These are phyloP conservation scores for Inga laurina DNA, from an alignment of 306 rosid genomes.

Conservation along the genomic window DNA sequence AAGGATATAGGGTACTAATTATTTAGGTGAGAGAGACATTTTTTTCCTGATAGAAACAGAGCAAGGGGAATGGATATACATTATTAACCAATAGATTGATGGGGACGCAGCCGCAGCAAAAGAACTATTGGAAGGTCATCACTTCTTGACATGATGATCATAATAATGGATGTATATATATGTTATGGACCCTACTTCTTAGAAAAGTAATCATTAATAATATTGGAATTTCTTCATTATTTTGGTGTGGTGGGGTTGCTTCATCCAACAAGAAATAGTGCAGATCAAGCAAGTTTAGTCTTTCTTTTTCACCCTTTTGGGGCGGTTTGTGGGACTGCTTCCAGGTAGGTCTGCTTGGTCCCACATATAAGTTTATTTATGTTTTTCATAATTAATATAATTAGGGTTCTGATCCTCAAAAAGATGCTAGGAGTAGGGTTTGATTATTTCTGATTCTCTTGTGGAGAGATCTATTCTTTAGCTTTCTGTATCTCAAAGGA, in stretches of 20 bases:
- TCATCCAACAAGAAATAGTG: constrained; percentile 76
- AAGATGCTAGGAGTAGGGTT: background rate
- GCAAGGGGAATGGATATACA: constrained; percentile 7
- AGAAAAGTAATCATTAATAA: background rate
- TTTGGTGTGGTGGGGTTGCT: constrained; percentile 78
- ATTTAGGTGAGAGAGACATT: background rate
- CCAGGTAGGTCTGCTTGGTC: constrained; percentile 52
- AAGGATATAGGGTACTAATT: background rate
- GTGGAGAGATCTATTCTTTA: too few relatives aligned
- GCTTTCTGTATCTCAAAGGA: too few relatives aligned
- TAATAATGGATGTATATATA: background rate
- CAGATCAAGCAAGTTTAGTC: constrained; percentile 62
- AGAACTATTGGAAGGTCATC: constrained; percentile 46
- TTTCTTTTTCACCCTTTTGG: constrained; percentile 50
- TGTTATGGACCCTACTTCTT: constrained; percentile 29
- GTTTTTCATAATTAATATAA: background rate
- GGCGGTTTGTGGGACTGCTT: constrained; percentile 94
- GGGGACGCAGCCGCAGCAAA: constrained; percentile 55
- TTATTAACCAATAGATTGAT: constrained; percentile 47
- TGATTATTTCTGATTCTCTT: background rate
- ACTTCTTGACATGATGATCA: background rate
- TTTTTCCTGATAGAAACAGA: background rate
- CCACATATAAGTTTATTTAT: constrained; percentile 54
- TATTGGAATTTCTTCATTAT: constrained; percentile 39
- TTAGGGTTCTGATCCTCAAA: background rate